Conservation (phyloP, 177 flowering plant genomes). For the Vitis hybrid region DNA sequence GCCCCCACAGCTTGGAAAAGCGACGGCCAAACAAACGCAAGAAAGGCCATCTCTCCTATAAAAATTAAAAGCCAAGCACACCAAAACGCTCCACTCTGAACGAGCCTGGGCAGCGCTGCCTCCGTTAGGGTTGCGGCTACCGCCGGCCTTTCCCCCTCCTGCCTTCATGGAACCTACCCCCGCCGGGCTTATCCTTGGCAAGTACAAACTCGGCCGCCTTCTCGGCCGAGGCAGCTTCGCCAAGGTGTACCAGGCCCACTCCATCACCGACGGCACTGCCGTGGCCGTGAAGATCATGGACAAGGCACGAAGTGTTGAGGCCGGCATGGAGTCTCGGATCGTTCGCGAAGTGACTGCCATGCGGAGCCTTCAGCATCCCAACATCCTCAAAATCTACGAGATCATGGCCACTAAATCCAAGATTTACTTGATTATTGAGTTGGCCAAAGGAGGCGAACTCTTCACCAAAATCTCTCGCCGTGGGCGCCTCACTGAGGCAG, state of each 20-base stretch:
- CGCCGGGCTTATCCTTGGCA: slow-evolving; percentile 30
- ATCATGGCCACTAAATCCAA: slow-evolving; percentile 71
- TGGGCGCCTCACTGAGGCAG: slow-evolving; percentile 45
- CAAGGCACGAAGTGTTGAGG: slow-evolving; percentile 28
- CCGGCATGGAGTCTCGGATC: slow-evolving; percentile 50
- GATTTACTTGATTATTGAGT: slow-evolving; percentile 75
- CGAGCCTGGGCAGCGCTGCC: neutral
- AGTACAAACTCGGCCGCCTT: slow-evolving; percentile 52
- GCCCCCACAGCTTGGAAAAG: too few species aligned
- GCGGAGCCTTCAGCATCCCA: slow-evolving; percentile 55
- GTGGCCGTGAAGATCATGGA: slow-evolving; percentile 72
- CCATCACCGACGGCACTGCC: slow-evolving; percentile 24
- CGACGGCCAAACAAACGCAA: too few species aligned
- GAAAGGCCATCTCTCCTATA: neutral
- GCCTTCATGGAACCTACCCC: neutral
- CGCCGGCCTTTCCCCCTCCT: too few species aligned
- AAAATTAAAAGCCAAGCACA: too few species aligned
- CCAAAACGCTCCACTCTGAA: too few species aligned
- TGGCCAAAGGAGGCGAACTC: slow-evolving; percentile 68
- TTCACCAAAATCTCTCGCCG: slow-evolving; percentile 40
- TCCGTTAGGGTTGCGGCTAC: neutral
- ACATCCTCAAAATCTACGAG: slow-evolving; percentile 60
- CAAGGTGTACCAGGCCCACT: slow-evolving; percentile 53
- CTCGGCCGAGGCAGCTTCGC: slow-evolving; percentile 75
- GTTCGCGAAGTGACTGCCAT: slow-evolving; percentile 56